Evolutionary conservation across 495 filamentous ascomycete genomes (phyloP), one percentile per base, ranked within the genome.

Genomic region (Trichoderma gamsii): DNA sequence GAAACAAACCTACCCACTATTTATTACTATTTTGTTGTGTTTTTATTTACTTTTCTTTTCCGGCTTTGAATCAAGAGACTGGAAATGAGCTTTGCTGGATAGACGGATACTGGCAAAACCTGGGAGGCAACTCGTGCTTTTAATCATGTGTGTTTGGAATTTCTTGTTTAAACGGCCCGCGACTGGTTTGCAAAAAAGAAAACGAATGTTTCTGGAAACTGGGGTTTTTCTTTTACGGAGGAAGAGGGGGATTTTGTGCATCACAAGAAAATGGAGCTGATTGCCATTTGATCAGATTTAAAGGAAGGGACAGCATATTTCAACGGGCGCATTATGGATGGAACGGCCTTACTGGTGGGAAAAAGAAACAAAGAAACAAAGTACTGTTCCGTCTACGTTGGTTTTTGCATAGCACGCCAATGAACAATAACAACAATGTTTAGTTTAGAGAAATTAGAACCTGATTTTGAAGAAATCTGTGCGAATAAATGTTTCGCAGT

Each of bases 341-440:
- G 56, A 32, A 16, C 56, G 56, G 56, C 56, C 9, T 61, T 32
- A 61, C 9, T 61, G 56, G 56, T 61, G 56, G 49, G 49, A 7
- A 61, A 7, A 61, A 23, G 15, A 15, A 59, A 18, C 15, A 25
- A 32, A 61, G 8, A 38, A 38, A 38, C 35, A 38, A 38, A 38
- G 35, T 38, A 52, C 21, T 52, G 49, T 52, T 52, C 18, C 3
- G 43, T 46, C 43, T 46, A 46, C 43, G 18, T 46, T 46, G 43
- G 12, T 46, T 16, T 18, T 46, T 46, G 43, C 35, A 38, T 6
- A 38, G 35, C 35, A 18, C 43, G 18, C 43, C 43, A 46, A 46
- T 46, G 43, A 15, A 46, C 18, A 18, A 46, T 4, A 46, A 46
- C 43, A 46, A 46, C 43, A 46, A 46, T 46, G 43, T 38, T 38